phyloP scores from a whole-genome alignment of 768 basidiomycete species.

The Asterophora lycoperdoides region DNA sequence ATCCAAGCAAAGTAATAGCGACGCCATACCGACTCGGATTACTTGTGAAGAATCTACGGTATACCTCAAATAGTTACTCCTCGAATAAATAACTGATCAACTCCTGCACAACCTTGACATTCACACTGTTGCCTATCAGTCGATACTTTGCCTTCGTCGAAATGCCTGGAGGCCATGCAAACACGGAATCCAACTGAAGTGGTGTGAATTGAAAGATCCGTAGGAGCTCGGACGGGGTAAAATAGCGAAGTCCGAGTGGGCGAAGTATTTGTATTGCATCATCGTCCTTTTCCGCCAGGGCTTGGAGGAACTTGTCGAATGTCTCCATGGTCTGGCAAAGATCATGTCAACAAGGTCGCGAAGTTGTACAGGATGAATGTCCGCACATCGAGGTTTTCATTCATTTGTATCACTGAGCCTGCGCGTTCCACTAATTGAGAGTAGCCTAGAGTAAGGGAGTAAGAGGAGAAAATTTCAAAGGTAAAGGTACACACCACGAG shows the following conservation, averaged over 20 bases:
- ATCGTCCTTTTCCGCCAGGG: constrained; percentile 34
- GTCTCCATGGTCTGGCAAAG: constrained; percentile 51
- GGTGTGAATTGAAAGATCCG: constrained; percentile 59
- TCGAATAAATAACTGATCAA: constrained; percentile 58
- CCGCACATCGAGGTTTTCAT: constrained; percentile 59
- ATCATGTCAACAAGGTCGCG: neutral
- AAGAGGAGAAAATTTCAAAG: neutral
- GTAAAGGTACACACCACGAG: constrained; percentile 52
- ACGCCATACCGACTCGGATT: neutral
- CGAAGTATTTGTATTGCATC: constrained; percentile 51
- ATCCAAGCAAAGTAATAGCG: no score
- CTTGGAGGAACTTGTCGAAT: constrained; percentile 52
- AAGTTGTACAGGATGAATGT: neutral
- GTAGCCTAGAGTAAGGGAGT: constrained; percentile 45
- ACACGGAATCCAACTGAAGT: constrained; percentile 21
- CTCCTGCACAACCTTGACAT: constrained; percentile 64
- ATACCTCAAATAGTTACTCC: constrained; percentile 12
- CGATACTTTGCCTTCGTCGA: constrained; percentile 70
- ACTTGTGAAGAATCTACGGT: neutral
- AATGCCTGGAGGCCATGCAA: constrained; percentile 60
- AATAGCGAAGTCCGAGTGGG: constrained; percentile 67
- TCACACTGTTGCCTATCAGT: constrained; percentile 80
- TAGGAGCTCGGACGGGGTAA: constrained; percentile 68
- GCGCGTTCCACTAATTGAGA: constrained; percentile 72
- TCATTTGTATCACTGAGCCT: constrained; percentile 74